phyloP scores from a whole-genome alignment of 306 rosid species.

The Vigna reflexopilosa region DNA sequence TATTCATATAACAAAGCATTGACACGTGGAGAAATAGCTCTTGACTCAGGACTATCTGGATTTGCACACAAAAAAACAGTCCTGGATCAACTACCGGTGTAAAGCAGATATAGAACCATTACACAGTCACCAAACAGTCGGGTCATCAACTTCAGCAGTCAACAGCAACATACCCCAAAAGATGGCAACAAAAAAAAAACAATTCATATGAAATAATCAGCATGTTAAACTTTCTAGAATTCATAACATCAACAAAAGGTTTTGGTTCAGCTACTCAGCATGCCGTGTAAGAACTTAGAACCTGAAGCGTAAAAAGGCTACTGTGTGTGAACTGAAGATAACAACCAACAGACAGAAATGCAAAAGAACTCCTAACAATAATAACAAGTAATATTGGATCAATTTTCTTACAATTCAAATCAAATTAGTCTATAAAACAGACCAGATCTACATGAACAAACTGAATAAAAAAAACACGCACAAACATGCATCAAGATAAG shows the following conservation, averaged over 20 bases:
- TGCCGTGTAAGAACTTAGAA: background rate
- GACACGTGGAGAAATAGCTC: background rate
- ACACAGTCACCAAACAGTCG: constrained; percentile 7
- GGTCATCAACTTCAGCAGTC: constrained; percentile 8
- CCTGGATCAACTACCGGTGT: constrained; percentile 21
- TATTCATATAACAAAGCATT: constrained; percentile 26
- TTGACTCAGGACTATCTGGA: background rate
- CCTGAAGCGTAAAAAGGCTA: constrained; percentile 7
- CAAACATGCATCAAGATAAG: background rate
- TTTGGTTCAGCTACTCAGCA: constrained; percentile 27
- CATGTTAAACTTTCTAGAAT: background rate
- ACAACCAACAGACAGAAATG: constrained; percentile 27
- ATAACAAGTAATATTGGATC: background rate
- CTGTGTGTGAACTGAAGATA: background rate
- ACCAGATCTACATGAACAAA: constrained; percentile 52
- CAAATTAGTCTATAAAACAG: constrained; percentile 25
- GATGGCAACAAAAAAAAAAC: background rate
- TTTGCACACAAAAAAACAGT: constrained; percentile 27
- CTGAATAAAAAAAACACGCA: constrained; percentile 1
- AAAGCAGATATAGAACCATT: background rate
- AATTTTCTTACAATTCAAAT: constrained; percentile 17
- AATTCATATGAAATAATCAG: constrained; percentile 8
- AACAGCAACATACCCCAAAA: constrained; percentile 30
- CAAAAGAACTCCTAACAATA: constrained; percentile 15
- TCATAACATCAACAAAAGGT: background rate